These are phyloP conservation scores for Cladosporium sp. DNA, from an alignment of 2,329 filamentous ascomycete genomes.

Conservation along the genomic window DNA sequence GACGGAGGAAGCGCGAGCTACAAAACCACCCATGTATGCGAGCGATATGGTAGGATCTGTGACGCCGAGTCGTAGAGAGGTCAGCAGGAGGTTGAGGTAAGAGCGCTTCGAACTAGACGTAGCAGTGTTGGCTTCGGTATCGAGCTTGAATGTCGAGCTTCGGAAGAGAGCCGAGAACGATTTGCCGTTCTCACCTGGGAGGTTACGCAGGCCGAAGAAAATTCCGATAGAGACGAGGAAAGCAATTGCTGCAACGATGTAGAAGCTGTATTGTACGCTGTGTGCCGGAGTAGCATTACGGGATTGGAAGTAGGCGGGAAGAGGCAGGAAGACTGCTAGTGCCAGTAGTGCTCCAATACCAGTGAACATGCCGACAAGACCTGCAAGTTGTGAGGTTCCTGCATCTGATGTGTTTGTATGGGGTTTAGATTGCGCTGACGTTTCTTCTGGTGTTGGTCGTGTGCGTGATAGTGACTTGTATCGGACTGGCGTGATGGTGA, in stretches of 20 bases:
- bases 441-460: neutral
- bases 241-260: slow-evolving; percentile 72
- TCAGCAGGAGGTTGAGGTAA: slow-evolving; percentile 41
- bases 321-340: slow-evolving; percentile 74
- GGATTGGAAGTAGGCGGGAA: slow-evolving; percentile 75
- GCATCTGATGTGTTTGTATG: neutral
- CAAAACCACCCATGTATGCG: slow-evolving; percentile 89
- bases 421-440: slow-evolving; percentile 6
- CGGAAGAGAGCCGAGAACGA: slow-evolving; percentile 51
- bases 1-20: slow-evolving; percentile 89
- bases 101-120: slow-evolving; percentile 36
- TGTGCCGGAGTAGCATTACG: slow-evolving; percentile 67
- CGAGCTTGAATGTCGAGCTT: slow-evolving; percentile 21
- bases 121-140: slow-evolving; percentile 16
- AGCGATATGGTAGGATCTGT: slow-evolving; percentile 74
- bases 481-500: slow-evolving; percentile 65
- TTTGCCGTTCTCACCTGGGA: slow-evolving; percentile 73
- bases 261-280: slow-evolving; percentile 81
- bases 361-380: slow-evolving; percentile 87
- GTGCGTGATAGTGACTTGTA: slow-evolving; percentile 35
- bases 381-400: slow-evolving; percentile 60
- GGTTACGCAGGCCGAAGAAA: slow-evolving; percentile 66
- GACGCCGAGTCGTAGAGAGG: slow-evolving; percentile 58
- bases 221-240: slow-evolving; percentile 66
- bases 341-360: slow-evolving; percentile 88